Evolutionary conservation across 2,329 filamentous ascomycete genomes (phyloP), one percentile per base, ranked within the genome.

Genomic region (Colletotrichum horii): DNA sequence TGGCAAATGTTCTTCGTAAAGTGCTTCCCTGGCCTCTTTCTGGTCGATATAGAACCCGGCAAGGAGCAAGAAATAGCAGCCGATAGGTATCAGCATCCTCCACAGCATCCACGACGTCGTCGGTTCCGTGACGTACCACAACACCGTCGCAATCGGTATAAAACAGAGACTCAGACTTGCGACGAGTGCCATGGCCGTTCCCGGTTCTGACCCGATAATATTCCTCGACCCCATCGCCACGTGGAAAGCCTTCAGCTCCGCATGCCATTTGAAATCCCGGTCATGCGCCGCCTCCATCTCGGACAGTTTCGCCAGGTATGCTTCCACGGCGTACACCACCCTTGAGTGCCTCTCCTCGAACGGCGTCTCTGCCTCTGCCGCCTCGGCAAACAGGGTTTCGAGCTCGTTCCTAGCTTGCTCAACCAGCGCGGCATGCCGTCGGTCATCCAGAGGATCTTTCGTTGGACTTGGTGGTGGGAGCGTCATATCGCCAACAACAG

Each of bases 211-310:
- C 4, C 70, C 48, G 43, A 73, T 52, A n/a, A 61, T 32, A 7
- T 64, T 61, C 19, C 70, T 56, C 7, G 71, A 56, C 26, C 65
- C 60, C 70, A 73, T 75, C 12, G 36, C 48, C 1, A 68, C 48
- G 38, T 65, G 56, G 28, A 73, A 75, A 7, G 64, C 65, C 28
- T 68, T 65, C 5, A 75, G 56, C 58, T 75, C 70, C 1, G 60
- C 43, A 12, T 75, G 71, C 73, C 73, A 75, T 48, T 65, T 68
- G 34, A 75, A 75, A 48, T 75, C 73, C n/a, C 48, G 48, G 12
- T 68, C 70, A 60, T 75, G 73, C n/a, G 64, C 26, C 14, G 73
- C 71, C 22, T 69, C 66, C 70, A 75, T 64, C 15, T 75, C 73
- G 1, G 34, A 55, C 5, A 75, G 28, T 7, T 70, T 64, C 4